Evolutionary conservation across 2,329 filamentous ascomycete species (phyloP), one percentile per base, ranked within the genome.

Genomic region (Ophiostoma perfectum): DNA sequence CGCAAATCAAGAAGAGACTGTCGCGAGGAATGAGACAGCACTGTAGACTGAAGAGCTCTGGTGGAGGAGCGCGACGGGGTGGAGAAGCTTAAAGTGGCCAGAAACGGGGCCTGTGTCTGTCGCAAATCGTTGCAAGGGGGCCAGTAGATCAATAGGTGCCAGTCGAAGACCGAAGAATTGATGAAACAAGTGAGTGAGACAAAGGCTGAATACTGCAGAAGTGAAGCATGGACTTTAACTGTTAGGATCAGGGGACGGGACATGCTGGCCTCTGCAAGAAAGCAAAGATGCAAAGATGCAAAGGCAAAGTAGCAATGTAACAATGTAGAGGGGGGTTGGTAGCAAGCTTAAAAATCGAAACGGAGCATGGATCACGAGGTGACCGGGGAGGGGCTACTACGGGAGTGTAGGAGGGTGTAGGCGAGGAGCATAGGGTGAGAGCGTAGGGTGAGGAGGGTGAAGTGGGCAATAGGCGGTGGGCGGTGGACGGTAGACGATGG

Each of bases 11-110:
- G n/a, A 27, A 55, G 49, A 55, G 27, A 27, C 27, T 55, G 49
- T 55, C 49, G 49, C 49, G n/a, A 55, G 49, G 49, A 55, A 55
- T 55, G 49, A 55, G 49, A 41, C 58, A 39, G 58, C 12, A 62
- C 5, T 49, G 11, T 60, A 60, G 55, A 39, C 36, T 62, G 38
- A 16, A n/a, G 49, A 55, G 49, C 49, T 55, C 9, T n/a, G n/a
- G 49, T 62, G 58, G 58, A 39, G 58, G 58, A 62, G 36, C 27
- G 58, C 58, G 58, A 39, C 58, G 14, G 11, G 52, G 49, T 62
- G 58, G 58, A 62, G 58, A 36, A 41, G 38, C 36, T 41, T 62
- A 39, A 62, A 41, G 36, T 62, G 58, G 47, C 47, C 47, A 18
- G 47, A 9, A 27, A 41, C 36, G 36, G 58, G 58, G 38, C 4